These are phyloP conservation scores for Boechera retrofracta DNA, from an alignment of 345 rosid species.

Conservation along the genomic window DNA sequence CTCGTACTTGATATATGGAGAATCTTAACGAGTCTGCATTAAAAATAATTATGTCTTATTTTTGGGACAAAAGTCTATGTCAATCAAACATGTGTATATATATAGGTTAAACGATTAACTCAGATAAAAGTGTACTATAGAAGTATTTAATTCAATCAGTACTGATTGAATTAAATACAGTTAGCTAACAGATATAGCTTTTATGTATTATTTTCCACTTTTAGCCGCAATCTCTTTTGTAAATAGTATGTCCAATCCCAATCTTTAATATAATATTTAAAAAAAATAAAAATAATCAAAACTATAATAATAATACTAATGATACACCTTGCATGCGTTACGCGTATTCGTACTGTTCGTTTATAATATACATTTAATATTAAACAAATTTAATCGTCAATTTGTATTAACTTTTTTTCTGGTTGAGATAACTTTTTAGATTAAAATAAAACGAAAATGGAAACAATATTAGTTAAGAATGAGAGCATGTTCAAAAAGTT, in stretches of 20 bases:
- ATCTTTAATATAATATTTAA: background rate
- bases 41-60: constrained; percentile 19
- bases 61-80: constrained; percentile 1
- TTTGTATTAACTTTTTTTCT: constrained; percentile 7
- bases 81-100: constrained; percentile 1
- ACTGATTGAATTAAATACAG: constrained; percentile 21
- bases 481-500: constrained; percentile 44
- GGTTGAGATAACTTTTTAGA: background rate
- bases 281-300: background rate
- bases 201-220: background rate
- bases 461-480: constrained; percentile 27
- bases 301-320: constrained; percentile 8
- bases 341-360: constrained; percentile 31
- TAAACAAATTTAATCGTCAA: background rate
- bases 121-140: constrained; percentile 11
- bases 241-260: constrained; percentile 16
- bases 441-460: constrained; percentile 1
- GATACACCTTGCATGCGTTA: constrained; percentile 43
- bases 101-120: constrained; percentile 8
- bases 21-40: background rate
- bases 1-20: constrained; percentile 33
- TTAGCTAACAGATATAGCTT: constrained; percentile 22
- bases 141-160: constrained; percentile 5
- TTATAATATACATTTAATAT: constrained; percentile 10
- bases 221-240: constrained; percentile 43